A percentile compares a stretch with the other conserved stretches of the same genome.
Evolutionary conservation across 805 yeast species (phyloP).

Genomic region (Ogataea polymorpha): DNA sequence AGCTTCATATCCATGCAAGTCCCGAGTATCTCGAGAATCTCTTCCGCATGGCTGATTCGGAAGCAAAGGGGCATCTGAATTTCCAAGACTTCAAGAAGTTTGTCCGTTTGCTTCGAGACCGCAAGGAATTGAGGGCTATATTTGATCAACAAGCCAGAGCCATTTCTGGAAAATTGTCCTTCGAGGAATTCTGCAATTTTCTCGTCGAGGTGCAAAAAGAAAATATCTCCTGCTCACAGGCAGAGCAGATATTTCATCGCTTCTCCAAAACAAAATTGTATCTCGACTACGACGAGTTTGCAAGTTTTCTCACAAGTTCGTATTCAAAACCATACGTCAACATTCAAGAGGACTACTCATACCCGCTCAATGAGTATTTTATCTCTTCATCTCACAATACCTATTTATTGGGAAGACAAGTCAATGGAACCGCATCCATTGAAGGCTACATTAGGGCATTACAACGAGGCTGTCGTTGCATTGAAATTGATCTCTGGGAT

Average conservation of each 20-base stretch:
- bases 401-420: conserved; percentile 81
- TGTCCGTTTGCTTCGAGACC: conserved; percentile 60
- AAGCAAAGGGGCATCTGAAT: conserved; percentile 48
- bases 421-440: conserved; percentile 81
- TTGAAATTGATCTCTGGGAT: conserved; percentile 97
- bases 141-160: conserved; percentile 11
- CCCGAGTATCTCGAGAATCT: conserved; percentile 43
- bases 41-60: conserved; percentile 54
- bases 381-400: conserved; percentile 96
- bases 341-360: conserved; percentile 41
- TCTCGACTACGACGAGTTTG: conserved; percentile 27
- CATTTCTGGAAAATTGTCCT: conserved; percentile 20
- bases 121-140: conserved; percentile 58
- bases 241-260: conserved; percentile 36
- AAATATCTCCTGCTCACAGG: conserved; percentile 20
- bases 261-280: conserved; percentile 28
- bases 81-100: conserved; percentile 75
- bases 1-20: conserved; percentile 72
- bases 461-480: conserved; percentile 89
- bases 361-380: conserved; percentile 80
- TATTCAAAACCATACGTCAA: conserved; percentile 25
- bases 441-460: conserved; percentile 86
- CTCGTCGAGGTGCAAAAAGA: conserved; percentile 49
- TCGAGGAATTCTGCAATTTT: conserved; percentile 41
- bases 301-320: conserved; percentile 34